Conservation (phyloP, 2,329 filamentous ascomycete species). For the Aureobasidium subglaciale region DNA sequence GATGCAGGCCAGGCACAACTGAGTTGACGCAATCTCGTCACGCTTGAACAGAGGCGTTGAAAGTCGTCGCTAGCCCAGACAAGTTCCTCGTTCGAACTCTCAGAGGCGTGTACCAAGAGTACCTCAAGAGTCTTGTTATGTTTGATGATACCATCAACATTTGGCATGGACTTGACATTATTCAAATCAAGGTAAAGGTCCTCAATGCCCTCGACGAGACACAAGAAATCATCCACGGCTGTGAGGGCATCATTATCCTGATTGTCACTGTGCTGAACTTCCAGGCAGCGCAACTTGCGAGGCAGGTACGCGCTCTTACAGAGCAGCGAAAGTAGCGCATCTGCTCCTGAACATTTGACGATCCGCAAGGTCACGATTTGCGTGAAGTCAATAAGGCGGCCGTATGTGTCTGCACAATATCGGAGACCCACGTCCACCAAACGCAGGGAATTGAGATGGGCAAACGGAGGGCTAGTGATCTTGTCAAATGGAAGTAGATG, state of each 20-base stretch:
- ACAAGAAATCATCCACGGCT: constrained; percentile 42
- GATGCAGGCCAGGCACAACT: constrained; percentile 41
- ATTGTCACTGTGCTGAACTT: constrained; percentile 44
- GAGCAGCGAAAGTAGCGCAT: constrained; percentile 41
- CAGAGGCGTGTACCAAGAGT: constrained; percentile 38
- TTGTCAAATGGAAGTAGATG: constrained; percentile 40
- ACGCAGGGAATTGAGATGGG: constrained; percentile 36
- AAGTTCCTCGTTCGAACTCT: constrained; percentile 30
- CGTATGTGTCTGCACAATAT: constrained; percentile 43
- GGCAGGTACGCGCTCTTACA: constrained; percentile 40
- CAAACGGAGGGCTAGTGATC: constrained; percentile 35
- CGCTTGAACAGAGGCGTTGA: constrained; percentile 40
- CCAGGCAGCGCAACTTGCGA: constrained; percentile 37
- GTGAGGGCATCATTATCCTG: constrained; percentile 39
- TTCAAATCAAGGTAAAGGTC: constrained; percentile 39
- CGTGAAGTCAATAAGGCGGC: constrained; percentile 40
- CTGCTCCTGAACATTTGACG: constrained; percentile 40
- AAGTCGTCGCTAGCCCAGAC: constrained; percentile 39
- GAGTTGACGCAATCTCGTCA: constrained; percentile 37
- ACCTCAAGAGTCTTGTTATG: constrained; percentile 40
- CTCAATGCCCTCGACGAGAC: constrained; percentile 39
- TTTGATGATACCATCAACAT: constrained; percentile 36
- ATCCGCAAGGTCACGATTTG: constrained; percentile 36
- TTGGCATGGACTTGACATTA: constrained; percentile 35
- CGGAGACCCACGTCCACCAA: constrained; percentile 40